Evolutionary conservation across 2,329 filamentous ascomycete genomes (phyloP), one percentile per base, ranked within the genome.

Genomic region (Colletotrichum liriopes): DNA sequence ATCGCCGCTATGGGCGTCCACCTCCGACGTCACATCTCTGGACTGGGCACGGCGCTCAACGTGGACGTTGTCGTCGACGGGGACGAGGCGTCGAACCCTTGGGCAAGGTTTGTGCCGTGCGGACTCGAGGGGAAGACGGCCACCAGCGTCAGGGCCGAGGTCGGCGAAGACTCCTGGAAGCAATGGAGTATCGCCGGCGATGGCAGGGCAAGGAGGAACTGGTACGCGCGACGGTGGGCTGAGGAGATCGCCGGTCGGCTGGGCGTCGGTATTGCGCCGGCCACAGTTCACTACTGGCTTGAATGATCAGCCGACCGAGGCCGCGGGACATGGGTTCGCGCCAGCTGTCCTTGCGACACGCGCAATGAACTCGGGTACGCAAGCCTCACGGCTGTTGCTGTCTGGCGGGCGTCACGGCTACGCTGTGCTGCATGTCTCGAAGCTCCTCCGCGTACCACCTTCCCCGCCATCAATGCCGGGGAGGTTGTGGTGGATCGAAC

Each of bases 1-100:
- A 95, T 99, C 76, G 94, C 94, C 0, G 95, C 95, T 0, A 85
- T 98, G 52, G 96, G 96, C 0, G 94, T 99, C n/a, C 95, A 98
- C 83, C 88, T 98, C 74, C 86, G 95, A 18, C 86, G 96, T 56
- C 92, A 97, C 81, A 88, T 98, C 47, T 95, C 92, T 32, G 94
- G 92, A 73, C 93, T 97, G 81, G 96, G 96, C 8, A 87, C 97
- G 43, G 95, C 94, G 2, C 80, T 98, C 80, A 94, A 97, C 86
- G 83, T 94, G n/a, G 83, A 85, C 75, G 90, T 92, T 67, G 89
- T 93, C 1, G 82, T 85, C 1, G 65, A 74, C 1, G 85, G 85
- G 0, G 55, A 73, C 58, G 79, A 81, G 64, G 73, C 73, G 8
- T 74, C 73, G 4, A 90, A 90, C 73, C 88, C 89, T 1, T 91